These are phyloP conservation scores for Boeremia lycopersici DNA, from an alignment of 2,329 filamentous ascomycete species.

Conservation along the genomic window DNA sequence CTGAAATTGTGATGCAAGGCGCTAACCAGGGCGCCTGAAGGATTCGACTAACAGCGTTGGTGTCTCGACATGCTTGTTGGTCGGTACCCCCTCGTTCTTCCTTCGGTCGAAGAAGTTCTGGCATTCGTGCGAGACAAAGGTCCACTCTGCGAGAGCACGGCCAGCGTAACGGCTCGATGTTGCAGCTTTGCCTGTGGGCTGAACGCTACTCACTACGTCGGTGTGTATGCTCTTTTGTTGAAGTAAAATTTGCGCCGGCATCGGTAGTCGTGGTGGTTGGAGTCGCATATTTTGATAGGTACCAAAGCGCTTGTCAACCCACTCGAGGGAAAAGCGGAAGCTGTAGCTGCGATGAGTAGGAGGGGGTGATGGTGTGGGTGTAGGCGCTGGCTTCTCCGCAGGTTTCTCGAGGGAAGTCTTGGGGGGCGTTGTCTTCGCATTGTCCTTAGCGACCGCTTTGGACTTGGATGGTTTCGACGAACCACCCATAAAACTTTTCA, in stretches of 20 bases:
- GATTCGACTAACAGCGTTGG: conserved; percentile 69
- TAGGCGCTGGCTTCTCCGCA: conserved; percentile 17
- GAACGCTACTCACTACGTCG: conserved; percentile 28
- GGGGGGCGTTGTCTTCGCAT: conserved; percentile 12
- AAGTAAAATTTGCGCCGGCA: conserved; percentile 70
- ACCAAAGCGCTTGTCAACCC: conserved; percentile 63
- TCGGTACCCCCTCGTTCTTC: conserved; percentile 72
- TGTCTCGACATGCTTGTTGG: conserved; percentile 71
- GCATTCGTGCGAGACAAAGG: conserved; percentile 74
- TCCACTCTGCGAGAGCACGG: conserved; percentile 79
- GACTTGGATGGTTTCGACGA: conserved; percentile 51
- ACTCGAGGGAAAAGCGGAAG: conserved; percentile 78
- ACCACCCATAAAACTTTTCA: conserved; percentile 67
- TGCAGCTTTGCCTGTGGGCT: conserved; percentile 47
- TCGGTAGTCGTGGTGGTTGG: conserved; percentile 70
- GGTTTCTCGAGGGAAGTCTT: conserved; percentile 5
- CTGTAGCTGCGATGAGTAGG: conserved; percentile 64
- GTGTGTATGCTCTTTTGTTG: conserved; percentile 48
- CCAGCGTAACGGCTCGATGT: conserved; percentile 66
- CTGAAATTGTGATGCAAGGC: neutral
- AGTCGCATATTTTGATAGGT: conserved; percentile 67
- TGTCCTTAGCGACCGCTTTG: conserved; percentile 40
- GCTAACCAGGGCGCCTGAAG: conserved; percentile 56
- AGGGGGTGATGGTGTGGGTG: conserved; percentile 54
- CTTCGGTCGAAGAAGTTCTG: conserved; percentile 81